Base-by-base conservation (phyloP, 371 early-diverging fungal species). In the Smittium mucronatum region DNA sequence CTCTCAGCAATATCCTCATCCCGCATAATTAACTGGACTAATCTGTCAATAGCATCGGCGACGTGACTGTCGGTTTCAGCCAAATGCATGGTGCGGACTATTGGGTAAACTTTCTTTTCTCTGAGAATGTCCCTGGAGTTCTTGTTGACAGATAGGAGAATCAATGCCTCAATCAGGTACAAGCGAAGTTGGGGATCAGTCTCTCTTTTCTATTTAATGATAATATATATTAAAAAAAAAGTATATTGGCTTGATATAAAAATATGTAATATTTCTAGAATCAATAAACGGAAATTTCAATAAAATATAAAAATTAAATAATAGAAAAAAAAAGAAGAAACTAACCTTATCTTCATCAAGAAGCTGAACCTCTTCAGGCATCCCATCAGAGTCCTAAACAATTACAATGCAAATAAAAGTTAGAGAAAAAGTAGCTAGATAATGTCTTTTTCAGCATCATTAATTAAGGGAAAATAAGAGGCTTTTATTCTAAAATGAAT, bases 281-380 rank as follows among this genome's bases (percentile, higher is more conserved):
- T n/a, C n/a, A n/a, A n/a, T n/a, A n/a, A n/a, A n/a, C n/a, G n/a
- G n/a, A n/a, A n/a, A n/a, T n/a, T n/a, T n/a, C n/a, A n/a, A n/a
- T n/a, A n/a, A n/a, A n/a, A n/a, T n/a, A n/a, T n/a, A n/a, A n/a
- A n/a, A n/a, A n/a, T n/a, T n/a, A n/a, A 16, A 65, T 17, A 34
- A 29, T 61, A 33, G 17, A n/a, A 34, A 15, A 21, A 73, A 57
- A 16, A 70, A n/a, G n/a, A n/a, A n/a, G 75, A 82, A 82, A 79
- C 67, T n/a, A 11, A 63, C 67, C 29, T 94, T 94, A 58, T 86
- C 86, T 28, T 87, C 85, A 58, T 86, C 92, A 65, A 94, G 76
- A 25, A 96, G 77, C 76, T 93, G 94, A 47, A 94, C 86, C 75
- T 94, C 94, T 67, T 92, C 93, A 0, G 94, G 96, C 84, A 95